Evolutionary conservation across 2,329 filamentous ascomycete species (phyloP), one percentile per base, ranked within the genome.

Genomic region (Epichloe uncinata): DNA sequence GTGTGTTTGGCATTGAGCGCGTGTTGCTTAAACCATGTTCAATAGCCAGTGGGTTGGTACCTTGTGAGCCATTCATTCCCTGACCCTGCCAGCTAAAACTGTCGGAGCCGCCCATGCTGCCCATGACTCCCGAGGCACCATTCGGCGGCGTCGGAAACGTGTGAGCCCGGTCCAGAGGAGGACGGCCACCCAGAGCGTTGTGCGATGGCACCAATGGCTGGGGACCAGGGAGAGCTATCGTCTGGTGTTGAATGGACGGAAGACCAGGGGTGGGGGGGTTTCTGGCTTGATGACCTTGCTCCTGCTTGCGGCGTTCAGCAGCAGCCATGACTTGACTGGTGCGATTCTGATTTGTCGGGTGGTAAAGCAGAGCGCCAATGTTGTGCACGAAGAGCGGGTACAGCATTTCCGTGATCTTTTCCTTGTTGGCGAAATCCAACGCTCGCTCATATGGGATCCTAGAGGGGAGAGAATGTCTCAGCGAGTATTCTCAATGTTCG

Each of bases 371-470:
- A 51, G 88, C 85, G 53, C 88, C 88, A 63, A 97, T 97, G 69
- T 97, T 95, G 69, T 97, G 90, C 38, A 97, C 93, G 65, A 98
- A 98, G 45, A 98, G 74, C 48, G 93, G 93, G 66, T 97, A 98
- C 49, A 97, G 72, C 45, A 90, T 73, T 69, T 97, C 91, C 0
- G 93, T 97, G 56, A 97, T 98, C 72, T 97, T 97, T 69, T 98
- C 93, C 76, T 96, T 97, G 73, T 98, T 98, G 56, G 93, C 93
- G 65, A 98, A 97, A 61, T 97, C 93, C 49, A 98, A 73, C n/a
- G 93, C 93, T 57, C 93, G 84, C 59, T 97, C 93, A 60, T 95
- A 97, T 2, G 93, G 93, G 61, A 98, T 98, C 90, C 90, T 96
- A 58, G 16, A 42, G 30, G 22, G 7, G 22, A 41, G 33, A 12